Conservation (phyloP, 1,284 basidiomycete species). For the Boletus semigastroideus region DNA sequence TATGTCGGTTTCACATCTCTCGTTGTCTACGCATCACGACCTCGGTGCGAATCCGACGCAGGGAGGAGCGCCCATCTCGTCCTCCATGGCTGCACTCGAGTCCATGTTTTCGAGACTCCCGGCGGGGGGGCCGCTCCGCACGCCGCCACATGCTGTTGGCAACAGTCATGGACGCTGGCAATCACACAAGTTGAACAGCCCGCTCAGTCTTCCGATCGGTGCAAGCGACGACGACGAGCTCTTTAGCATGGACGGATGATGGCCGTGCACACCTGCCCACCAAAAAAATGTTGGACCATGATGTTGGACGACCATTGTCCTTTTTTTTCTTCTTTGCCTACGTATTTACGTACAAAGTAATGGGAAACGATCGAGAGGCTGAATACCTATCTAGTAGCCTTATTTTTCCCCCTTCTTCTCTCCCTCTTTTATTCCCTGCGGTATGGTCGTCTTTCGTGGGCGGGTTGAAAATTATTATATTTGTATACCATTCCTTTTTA, state of each 20-base stretch:
- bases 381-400: slow-evolving; percentile 32
- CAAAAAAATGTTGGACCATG: slow-evolving; percentile 8
- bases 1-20: slow-evolving; percentile 17
- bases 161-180: slow-evolving; percentile 42
- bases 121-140: slow-evolving; percentile 37
- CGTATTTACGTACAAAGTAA: slow-evolving; percentile 13
- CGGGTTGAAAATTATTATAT: slow-evolving; percentile 13
- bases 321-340: too few species aligned
- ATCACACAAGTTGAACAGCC: slow-evolving; percentile 44
- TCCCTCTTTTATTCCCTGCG: slow-evolving; percentile 7
- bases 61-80: slow-evolving; percentile 9
- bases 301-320: slow-evolving; percentile 1
- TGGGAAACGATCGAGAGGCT: slow-evolving; percentile 26
- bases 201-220: slow-evolving; percentile 53
- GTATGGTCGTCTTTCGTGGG: slow-evolving; percentile 7
- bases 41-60: not conserved
- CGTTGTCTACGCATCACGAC: slow-evolving; percentile 25
- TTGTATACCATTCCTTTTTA: slow-evolving; percentile 25
- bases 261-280: not conserved
- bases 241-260: slow-evolving; percentile 62
- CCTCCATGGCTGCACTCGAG: slow-evolving; percentile 40
- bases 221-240: slow-evolving; percentile 60
- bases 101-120: slow-evolving; percentile 47
- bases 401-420: not conserved
- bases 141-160: slow-evolving; percentile 34